These are phyloP conservation scores for Ambrosiella cleistominuta DNA, from an alignment of 2,329 filamentous ascomycete species.

Conservation along the genomic window DNA sequence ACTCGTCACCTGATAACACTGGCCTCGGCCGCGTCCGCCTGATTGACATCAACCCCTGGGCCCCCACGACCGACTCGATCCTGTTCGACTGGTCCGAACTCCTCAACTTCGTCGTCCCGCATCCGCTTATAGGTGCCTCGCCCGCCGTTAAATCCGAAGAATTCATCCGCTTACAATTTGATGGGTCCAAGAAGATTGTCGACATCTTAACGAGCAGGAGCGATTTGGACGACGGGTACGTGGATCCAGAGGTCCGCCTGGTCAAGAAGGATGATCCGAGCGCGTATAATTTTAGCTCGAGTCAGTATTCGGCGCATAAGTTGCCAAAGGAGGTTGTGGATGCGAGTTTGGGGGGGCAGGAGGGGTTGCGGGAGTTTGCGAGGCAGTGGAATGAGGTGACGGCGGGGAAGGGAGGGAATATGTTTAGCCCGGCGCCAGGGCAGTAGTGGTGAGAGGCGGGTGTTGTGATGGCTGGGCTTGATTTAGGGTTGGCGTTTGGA, in stretches of 20 bases:
- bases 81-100: constrained; percentile 85
- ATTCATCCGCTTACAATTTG: constrained; percentile 14
- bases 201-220: constrained; percentile 17
- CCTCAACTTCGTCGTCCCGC: constrained; percentile 48
- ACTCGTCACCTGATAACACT: constrained; percentile 25
- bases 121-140: constrained; percentile 35
- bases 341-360: constrained; percentile 48
- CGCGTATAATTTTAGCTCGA: constrained; percentile 67
- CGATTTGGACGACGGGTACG: constrained; percentile 20
- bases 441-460: background rate
- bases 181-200: constrained; percentile 12
- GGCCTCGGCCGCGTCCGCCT: constrained; percentile 62
- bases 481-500: too few species aligned
- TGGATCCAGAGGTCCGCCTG: constrained; percentile 61
- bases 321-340: constrained; percentile 82
- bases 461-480: background rate
- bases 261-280: constrained; percentile 73
- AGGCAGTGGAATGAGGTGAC: constrained; percentile 52
- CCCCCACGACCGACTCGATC: constrained; percentile 68
- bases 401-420: constrained; percentile 23
- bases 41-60: constrained; percentile 93
- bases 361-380: constrained; percentile 66
- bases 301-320: constrained; percentile 90
- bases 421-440: constrained; percentile 21
- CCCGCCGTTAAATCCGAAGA: constrained; percentile 22